Conservation (phyloP, 768 basidiomycete genomes). For the Albatrellus ellisii region DNA sequence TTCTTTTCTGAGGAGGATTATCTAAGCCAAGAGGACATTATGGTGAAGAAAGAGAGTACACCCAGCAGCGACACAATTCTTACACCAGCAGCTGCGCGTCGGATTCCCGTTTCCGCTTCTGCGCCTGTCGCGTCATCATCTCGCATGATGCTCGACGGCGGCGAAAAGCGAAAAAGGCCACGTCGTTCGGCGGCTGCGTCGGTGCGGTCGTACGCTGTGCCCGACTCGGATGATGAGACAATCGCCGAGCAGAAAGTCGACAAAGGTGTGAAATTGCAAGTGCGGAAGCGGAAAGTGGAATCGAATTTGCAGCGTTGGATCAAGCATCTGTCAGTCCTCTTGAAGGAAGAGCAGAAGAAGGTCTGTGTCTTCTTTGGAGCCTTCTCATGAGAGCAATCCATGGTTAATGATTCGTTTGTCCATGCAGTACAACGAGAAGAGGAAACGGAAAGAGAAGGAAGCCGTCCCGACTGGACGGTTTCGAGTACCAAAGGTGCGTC, state of each 20-base stretch:
- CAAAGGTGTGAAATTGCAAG: slow-evolving; percentile 19
- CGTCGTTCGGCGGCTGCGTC: slow-evolving; percentile 39
- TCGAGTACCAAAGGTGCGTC: slow-evolving; percentile 44
- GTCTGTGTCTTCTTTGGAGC: slow-evolving; percentile 23
- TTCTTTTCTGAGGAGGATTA: slow-evolving; percentile 63
- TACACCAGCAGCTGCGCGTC: slow-evolving; percentile 7
- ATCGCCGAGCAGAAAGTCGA: slow-evolving; percentile 22
- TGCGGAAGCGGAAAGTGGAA: slow-evolving; percentile 26
- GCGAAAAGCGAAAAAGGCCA: slow-evolving; percentile 25
- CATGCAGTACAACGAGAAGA: slow-evolving; percentile 47
- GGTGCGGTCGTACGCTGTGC: slow-evolving; percentile 48
- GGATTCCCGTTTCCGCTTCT: not conserved
- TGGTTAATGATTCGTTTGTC: not conserved
- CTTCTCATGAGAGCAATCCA: not conserved
- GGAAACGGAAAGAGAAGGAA: slow-evolving; percentile 37
- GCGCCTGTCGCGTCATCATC: slow-evolving; percentile 15
- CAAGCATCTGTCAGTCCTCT: slow-evolving; percentile 43
- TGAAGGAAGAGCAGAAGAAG: slow-evolving; percentile 60
- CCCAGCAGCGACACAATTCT: slow-evolving; percentile 13
- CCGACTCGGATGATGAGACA: slow-evolving; percentile 60
- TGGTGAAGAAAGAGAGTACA: slow-evolving; percentile 11
- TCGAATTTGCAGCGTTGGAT: slow-evolving; percentile 53
- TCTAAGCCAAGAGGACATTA: slow-evolving; percentile 19
- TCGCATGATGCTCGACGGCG: slow-evolving; percentile 16
- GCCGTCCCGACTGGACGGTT: slow-evolving; percentile 30